Percentiles rank a stretch among this genome's conserved stretches.
phyloP scores from a whole-genome alignment of 768 basidiomycete species.

The Rhizopogon sp. region DNA sequence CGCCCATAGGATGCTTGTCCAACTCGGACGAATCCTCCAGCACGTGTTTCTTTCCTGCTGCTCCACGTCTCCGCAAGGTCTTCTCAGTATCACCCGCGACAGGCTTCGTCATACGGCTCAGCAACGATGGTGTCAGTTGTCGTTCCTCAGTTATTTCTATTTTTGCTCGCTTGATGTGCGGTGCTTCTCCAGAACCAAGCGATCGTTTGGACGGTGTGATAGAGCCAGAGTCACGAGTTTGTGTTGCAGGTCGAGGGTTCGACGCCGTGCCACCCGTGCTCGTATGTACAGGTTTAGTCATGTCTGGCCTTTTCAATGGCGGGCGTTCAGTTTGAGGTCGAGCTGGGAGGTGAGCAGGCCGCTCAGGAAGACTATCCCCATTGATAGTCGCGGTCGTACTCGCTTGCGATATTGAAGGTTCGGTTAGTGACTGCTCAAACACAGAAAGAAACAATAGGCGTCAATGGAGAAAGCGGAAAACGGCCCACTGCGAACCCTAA shows the following conservation, averaged over 20 bases:
- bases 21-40: constrained; percentile 21
- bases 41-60: constrained; percentile 10
- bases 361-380: constrained; percentile 7
- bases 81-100: constrained; percentile 7
- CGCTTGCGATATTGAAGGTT: constrained; percentile 13
- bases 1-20: constrained; percentile 33
- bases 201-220: constrained; percentile 21
- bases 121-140: constrained; percentile 35
- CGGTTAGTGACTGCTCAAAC: constrained; percentile 40
- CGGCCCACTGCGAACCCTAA: constrained; percentile 54
- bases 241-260: constrained; percentile 6
- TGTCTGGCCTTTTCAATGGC: constrained; percentile 11
- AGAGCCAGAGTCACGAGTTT: constrained; percentile 3
- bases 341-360: constrained; percentile 24
- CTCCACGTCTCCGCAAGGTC: constrained; percentile 10
- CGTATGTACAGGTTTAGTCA: constrained; percentile 8
- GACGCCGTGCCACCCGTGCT: constrained; percentile 7
- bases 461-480: constrained; percentile 30
- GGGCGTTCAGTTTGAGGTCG: constrained; percentile 11
- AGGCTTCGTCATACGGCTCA: constrained; percentile 36
- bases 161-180: constrained; percentile 31
- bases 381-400: constrained; percentile 10
- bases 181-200: constrained; percentile 23
- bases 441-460: constrained; percentile 34
- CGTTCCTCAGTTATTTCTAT: constrained; percentile 13